A percentile compares a stretch with the other conserved stretches of the same genome.
Evolutionary conservation across 2,329 filamentous ascomycete genomes (phyloP).

Genomic region (Botrytis sinoallii): DNA sequence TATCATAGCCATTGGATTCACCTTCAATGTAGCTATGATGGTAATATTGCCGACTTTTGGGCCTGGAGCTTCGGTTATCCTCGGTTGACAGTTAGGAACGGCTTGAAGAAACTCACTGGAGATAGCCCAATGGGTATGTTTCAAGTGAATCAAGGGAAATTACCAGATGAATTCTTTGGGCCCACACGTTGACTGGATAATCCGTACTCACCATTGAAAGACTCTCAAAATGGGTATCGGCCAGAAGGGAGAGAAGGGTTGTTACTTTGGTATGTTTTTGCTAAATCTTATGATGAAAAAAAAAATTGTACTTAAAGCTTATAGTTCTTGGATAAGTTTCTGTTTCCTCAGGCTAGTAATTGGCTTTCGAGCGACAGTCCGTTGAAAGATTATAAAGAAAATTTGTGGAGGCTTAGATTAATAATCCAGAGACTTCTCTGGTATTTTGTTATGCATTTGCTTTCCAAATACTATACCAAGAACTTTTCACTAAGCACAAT

Average conservation of each 20-base stretch:
- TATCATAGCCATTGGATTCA: neutral
- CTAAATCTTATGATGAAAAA: neutral
- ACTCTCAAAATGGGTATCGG: neutral
- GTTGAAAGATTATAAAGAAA: neutral
- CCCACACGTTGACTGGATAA: too few species aligned
- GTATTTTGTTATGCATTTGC: neutral
- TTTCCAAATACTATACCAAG: neutral
- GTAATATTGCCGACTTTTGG: neutral
- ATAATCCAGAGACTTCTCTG: neutral
- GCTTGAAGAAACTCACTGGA: neutral
- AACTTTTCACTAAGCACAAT: neutral
- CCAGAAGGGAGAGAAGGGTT: neutral
- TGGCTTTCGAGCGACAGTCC: neutral
- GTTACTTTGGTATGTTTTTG: neutral
- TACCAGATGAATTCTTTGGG: rapidly evolving
- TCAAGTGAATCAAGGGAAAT: neutral
- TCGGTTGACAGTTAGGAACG: neutral
- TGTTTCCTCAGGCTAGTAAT: neutral
- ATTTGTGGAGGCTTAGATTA: neutral
- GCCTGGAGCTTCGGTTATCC: neutral
- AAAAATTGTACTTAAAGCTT: too few species aligned
- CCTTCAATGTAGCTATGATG: neutral
- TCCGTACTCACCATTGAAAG: neutral
- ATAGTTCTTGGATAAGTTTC: neutral
- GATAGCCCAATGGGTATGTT: neutral